Evolutionary conservation across 768 basidiomycete genomes (phyloP).

Genomic region (Goffeauzyma gilvescens): DNA sequence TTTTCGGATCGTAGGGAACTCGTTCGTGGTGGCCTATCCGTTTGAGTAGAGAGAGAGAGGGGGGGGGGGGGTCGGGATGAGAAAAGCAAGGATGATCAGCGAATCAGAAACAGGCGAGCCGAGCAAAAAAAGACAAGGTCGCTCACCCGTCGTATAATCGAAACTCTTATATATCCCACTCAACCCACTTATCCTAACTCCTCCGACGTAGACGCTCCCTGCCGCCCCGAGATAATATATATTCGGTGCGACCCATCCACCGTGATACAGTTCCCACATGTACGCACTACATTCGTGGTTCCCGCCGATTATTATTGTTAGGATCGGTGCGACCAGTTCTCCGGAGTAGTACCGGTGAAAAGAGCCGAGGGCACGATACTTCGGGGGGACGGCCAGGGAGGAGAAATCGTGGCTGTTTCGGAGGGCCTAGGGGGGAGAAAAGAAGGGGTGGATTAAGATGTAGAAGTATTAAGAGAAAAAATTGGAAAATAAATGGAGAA

Average conservation of each 20-base stretch:
- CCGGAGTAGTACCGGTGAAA: conserved; percentile 80
- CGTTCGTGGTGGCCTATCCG: conserved; percentile 51
- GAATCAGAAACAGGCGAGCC: not conserved
- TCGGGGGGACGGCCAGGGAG: conserved; percentile 76
- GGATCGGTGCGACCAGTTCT: conserved; percentile 54
- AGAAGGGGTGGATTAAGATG: no score
- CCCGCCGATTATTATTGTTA: conserved; percentile 89
- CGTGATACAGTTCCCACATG: conserved; percentile 93
- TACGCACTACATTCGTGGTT: conserved; percentile 97
- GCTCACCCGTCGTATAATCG: conserved; percentile 48
- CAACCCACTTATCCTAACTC: conserved; percentile 67
- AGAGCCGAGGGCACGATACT: conserved; percentile 64
- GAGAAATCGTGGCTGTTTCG: conserved; percentile 66
- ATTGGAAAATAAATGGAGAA: no score
- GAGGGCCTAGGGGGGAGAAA: conserved; percentile 50
- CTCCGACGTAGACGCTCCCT: conserved; percentile 71
- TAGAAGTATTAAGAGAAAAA: no score
- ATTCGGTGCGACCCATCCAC: conserved; percentile 89
- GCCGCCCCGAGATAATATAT: conserved; percentile 91
- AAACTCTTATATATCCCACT: conserved; percentile 75
- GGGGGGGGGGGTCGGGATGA: not conserved
- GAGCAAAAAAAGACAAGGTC: not conserved
- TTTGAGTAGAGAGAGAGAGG: not conserved
- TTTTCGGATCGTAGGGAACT: conserved; percentile 54
- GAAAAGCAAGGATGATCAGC: not conserved